Evolutionary conservation across 768 basidiomycete species (phyloP), one percentile per base, ranked within the genome.

Genomic region (Boletus sp.): DNA sequence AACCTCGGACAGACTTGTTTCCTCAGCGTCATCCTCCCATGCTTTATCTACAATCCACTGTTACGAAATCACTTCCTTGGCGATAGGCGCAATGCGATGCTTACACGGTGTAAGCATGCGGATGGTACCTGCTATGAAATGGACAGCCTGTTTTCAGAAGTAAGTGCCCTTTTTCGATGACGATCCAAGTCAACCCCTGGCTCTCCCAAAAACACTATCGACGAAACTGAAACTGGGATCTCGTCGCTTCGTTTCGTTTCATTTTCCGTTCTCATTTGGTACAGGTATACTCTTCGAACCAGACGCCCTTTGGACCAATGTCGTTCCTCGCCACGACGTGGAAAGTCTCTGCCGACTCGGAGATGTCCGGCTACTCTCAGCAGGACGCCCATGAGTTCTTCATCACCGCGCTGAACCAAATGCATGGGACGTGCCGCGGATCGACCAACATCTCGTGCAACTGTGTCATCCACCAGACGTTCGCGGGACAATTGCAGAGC

Each of bases 1-100:
- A 95, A 96, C 71, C 83, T 96, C 0, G 92, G 93, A 2, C 88
- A 94, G 70, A 98, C 94, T 0, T 98, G 96, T 67, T 98, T 94
- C 75, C 80, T 98, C 64, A 96, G 93, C 61, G 93, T 89, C 50
- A 85, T 97, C 20, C 80, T 98, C 11, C 96, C 98, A 71, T 84
- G 83, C 12, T 87, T 98, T 64, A 78, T 91, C 8, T 89, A 92
- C 72, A 98, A 97, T 64, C 95, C 96, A 0, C 77, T 96, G 5
- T 76, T 98, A 5, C 83, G 92, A 35, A 89, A 92, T 63, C 92
- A 90, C 69, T 98, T 94, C 66, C 84, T 98, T 28, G 83, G 88
- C 55, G 96, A 98, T 71, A 90, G 86, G 69, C 96, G 98, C 68
- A 93, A 94, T 66, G 78, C 73, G 63, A 78, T 73, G 58, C 73